Conservation (phyloP, 345 rosid species). For the Dipteronia dyeriana region DNA sequence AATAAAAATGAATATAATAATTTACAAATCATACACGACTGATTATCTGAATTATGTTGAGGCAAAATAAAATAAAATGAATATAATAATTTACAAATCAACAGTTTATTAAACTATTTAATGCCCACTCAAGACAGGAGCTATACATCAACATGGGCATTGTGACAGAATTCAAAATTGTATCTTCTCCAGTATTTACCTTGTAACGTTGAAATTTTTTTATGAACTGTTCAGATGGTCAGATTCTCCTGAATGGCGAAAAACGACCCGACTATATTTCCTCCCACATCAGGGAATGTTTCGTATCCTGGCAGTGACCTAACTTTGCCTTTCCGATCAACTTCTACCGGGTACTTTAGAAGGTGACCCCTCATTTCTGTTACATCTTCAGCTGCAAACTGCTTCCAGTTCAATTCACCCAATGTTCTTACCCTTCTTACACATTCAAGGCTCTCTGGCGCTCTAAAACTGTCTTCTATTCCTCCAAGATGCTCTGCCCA, state of each 20-base stretch:
- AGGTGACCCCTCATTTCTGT: slow-evolving; percentile 89
- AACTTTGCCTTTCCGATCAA: slow-evolving; percentile 80
- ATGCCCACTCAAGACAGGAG: neutral
- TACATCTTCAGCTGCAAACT: slow-evolving; percentile 58
- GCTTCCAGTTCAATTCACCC: slow-evolving; percentile 74
- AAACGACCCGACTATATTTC: slow-evolving; percentile 79
- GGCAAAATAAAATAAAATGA: neutral
- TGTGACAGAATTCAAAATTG: slow-evolving; percentile 1
- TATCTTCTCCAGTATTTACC: neutral
- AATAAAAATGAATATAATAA: neutral
- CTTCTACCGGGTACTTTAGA: slow-evolving; percentile 82
- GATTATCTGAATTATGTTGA: neutral
- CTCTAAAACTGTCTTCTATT: slow-evolving; percentile 57
- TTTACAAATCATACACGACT: neutral
- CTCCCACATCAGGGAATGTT: slow-evolving; percentile 89
- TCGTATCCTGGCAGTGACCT: slow-evolving; percentile 64
- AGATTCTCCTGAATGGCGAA: slow-evolving; percentile 81
- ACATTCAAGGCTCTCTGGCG: slow-evolving; percentile 80
- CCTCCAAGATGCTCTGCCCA: slow-evolving; percentile 91
- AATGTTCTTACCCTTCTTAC: slow-evolving; percentile 61
- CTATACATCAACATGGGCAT: slow-evolving; percentile 3
- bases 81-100: neutral
- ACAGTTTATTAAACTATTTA: neutral
- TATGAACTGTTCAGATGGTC: slow-evolving; percentile 50
- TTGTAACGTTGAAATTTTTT: neutral